These are phyloP conservation scores for Hyaloscypha finlandica DNA, from an alignment of 495 filamentous ascomycete genomes.

Conservation along the genomic window DNA sequence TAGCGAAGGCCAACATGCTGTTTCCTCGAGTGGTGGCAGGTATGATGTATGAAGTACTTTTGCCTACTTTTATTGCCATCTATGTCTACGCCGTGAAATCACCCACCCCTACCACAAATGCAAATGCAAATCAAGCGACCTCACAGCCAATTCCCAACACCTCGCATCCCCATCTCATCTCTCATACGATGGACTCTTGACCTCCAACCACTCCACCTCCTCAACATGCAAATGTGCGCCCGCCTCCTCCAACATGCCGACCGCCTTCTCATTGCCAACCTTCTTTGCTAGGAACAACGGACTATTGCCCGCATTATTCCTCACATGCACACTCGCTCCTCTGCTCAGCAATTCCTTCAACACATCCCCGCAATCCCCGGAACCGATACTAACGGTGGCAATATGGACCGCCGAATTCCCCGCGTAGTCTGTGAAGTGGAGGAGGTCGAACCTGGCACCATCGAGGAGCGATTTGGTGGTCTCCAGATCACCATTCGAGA, in stretches of 20 bases:
- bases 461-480: constrained; percentile 66
- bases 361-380: constrained; percentile 45
- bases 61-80: too few relatives aligned
- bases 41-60: too few relatives aligned
- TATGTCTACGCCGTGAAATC: too few relatives aligned
- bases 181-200: too few relatives aligned
- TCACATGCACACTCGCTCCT: constrained; percentile 83
- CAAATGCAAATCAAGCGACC: too few relatives aligned
- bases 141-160: too few relatives aligned
- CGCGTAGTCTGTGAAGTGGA: constrained; percentile 70
- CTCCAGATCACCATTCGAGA: constrained; percentile 68
- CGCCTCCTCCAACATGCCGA: constrained; percentile 63
- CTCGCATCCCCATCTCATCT: too few relatives aligned
- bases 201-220: constrained; percentile 45
- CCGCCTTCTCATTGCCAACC: constrained; percentile 54
- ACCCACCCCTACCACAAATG: too few relatives aligned
- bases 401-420: constrained; percentile 82
- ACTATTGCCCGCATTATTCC: constrained; percentile 79
- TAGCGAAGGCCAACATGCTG: too few relatives aligned
- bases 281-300: constrained; percentile 76
- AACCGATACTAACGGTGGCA: constrained; percentile 41
- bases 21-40: too few relatives aligned
- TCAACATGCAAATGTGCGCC: constrained; percentile 71
- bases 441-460: constrained; percentile 62
- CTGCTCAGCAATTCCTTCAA: constrained; percentile 70